Percentiles rank a stretch among this genome's conserved stretches.
These are phyloP conservation scores for Eucalyptus grandis DNA, from an alignment of 345 rosid genomes.

Conservation along the genomic window DNA sequence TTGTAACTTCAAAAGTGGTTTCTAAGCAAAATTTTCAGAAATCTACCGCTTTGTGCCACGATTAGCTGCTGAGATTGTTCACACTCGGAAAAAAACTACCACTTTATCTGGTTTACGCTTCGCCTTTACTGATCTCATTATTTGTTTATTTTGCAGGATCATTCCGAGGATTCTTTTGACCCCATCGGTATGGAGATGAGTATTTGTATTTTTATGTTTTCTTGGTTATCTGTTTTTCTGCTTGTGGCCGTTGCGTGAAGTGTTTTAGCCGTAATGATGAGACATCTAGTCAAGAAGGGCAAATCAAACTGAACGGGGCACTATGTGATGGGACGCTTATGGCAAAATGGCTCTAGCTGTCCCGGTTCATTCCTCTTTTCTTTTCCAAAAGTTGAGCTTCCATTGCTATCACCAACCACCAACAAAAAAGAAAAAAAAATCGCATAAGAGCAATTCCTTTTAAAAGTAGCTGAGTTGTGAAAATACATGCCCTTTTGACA, in stretches of 20 bases:
- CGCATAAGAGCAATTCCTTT: not conserved
- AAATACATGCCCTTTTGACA: not conserved
- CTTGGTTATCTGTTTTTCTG: not conserved
- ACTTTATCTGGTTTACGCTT: not conserved
- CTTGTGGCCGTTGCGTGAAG: not conserved
- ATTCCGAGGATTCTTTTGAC: conserved; percentile 83
- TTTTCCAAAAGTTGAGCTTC: not conserved
- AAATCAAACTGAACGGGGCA: not conserved
- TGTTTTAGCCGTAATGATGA: not conserved
- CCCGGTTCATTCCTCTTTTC: not conserved
- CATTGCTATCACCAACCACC: not conserved
- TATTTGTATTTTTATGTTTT: not conserved
- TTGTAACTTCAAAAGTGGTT: not conserved
- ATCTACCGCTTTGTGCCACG: not conserved
- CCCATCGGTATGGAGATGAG: conserved; percentile 42
- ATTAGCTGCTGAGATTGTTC: not conserved
- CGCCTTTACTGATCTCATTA: not conserved
- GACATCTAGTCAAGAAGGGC: not conserved
- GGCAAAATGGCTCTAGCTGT: not conserved
- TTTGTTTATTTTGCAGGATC: conserved; percentile 40
- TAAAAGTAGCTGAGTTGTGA: not conserved
- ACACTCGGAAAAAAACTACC: not conserved
- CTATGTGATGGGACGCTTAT: not conserved
- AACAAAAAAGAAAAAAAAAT: not conserved
- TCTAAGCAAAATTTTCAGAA: not conserved